phyloP scores from a whole-genome alignment of 1,284 basidiomycete species.

The Singerocomus rubriflavus region DNA sequence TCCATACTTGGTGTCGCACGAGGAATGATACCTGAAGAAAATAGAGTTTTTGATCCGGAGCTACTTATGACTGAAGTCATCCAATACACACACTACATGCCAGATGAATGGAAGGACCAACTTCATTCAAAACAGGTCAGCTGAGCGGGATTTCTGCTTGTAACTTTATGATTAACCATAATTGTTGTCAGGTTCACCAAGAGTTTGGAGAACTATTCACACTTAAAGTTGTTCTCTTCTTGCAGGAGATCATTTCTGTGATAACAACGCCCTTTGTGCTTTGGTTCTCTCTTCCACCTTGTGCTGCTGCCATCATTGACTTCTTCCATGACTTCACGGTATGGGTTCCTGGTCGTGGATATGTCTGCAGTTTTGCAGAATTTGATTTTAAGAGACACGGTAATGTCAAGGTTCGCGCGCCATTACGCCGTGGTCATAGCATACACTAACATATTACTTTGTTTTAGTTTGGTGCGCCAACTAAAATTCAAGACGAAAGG shows the following conservation, averaged over 20 bases:
- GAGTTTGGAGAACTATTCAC: conserved; percentile 88
- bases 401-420: conserved; percentile 66
- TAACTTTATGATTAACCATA: conserved; percentile 1
- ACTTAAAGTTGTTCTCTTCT: conserved; percentile 85
- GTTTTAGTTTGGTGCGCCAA: conserved; percentile 73
- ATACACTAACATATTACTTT: conserved; percentile 1
- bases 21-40: conserved; percentile 95
- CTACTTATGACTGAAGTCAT: conserved; percentile 88
- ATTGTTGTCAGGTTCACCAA: conserved; percentile 65
- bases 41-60: conserved; percentile 91
- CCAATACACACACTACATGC: conserved; percentile 93
- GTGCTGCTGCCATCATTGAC: conserved; percentile 87
- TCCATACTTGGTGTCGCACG: conserved; percentile 85
- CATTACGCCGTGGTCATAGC: not conserved
- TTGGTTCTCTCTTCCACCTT: conserved; percentile 87
- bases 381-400: conserved; percentile 95
- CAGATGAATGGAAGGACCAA: conserved; percentile 84
- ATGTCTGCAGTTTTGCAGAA: conserved; percentile 97
- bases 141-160: not conserved
- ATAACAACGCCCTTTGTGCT: conserved; percentile 92
- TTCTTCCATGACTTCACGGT: conserved; percentile 97
- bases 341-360: conserved; percentile 93
- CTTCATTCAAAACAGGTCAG: conserved; percentile 84
- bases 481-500: conserved; percentile 60
- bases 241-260: conserved; percentile 86